Conservation (phyloP, 345 rosid species). For the Salix purpurea region DNA sequence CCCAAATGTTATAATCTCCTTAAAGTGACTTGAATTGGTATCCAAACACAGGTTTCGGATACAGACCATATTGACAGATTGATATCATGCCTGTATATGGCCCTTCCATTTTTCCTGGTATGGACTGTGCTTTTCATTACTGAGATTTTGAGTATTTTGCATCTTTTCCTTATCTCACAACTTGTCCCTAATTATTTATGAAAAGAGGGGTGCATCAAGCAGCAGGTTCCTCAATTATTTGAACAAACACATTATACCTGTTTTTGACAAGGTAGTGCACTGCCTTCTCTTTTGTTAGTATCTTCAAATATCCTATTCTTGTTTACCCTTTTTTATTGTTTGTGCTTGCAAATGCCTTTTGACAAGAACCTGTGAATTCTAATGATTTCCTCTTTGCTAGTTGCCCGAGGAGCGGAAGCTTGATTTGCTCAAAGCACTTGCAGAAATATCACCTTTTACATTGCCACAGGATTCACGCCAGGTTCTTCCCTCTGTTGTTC, state of each 20-base stretch:
- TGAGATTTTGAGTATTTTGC: background rate
- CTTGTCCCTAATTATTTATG: conserved; percentile 10
- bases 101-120: conserved; percentile 95
- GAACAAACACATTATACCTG: conserved; percentile 85
- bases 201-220: conserved; percentile 87
- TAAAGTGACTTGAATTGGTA: background rate
- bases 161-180: conserved; percentile 7
- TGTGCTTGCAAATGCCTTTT: background rate
- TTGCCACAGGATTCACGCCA: conserved; percentile 92
- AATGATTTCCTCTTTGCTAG: conserved; percentile 34
- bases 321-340: background rate
- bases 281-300: background rate
- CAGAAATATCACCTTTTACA: conserved; percentile 87
- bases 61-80: conserved; percentile 90
- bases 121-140: conserved; percentile 1
- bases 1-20: background rate
- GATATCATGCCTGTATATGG: conserved; percentile 89
- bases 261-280: conserved; percentile 71
- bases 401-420: conserved; percentile 96
- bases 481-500: conserved; percentile 82
- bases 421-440: conserved; percentile 90
- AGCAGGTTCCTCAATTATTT: conserved; percentile 85
- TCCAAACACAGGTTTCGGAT: conserved; percentile 68
- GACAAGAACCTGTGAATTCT: background rate
- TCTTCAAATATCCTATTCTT: background rate